These are phyloP conservation scores for Pestalotiopsis sp. DNA, from an alignment of 2,329 filamentous ascomycete genomes.

Conservation along the genomic window DNA sequence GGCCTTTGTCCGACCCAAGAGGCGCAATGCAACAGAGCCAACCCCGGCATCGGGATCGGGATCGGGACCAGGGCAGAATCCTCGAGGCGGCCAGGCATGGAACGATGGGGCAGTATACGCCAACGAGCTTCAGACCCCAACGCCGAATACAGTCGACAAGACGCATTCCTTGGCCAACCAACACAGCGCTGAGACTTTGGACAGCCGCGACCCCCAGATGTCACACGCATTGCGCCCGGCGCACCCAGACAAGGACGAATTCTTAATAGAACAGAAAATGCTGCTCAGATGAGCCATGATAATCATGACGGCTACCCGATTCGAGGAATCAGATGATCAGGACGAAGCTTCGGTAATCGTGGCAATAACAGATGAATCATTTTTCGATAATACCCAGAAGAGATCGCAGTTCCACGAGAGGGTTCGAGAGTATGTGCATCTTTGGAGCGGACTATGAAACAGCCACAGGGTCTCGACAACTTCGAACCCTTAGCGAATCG, in stretches of 20 bases:
- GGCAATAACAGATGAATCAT: neutral
- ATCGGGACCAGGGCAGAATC: neutral
- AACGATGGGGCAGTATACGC: neutral
- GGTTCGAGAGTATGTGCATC: neutral
- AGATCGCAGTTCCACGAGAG: too few species aligned
- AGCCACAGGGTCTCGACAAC: neutral
- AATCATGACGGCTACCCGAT: too few species aligned
- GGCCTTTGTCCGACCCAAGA: constrained; percentile 4
- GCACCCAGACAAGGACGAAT: neutral
- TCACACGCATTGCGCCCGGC: neutral
- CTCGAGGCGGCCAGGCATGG: neutral
- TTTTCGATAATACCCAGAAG: too few species aligned
- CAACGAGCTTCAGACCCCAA: neutral
- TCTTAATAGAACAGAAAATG: constrained; percentile 9
- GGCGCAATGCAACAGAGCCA: neutral
- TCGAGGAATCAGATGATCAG: neutral
- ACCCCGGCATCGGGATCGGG: neutral
- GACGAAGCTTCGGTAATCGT: neutral
- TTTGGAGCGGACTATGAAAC: neutral
- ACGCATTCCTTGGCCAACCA: neutral
- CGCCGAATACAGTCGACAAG: neutral
- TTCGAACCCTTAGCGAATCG: neutral
- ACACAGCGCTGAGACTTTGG: neutral
- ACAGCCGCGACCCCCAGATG: neutral
- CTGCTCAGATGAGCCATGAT: neutral